phyloP scores from a whole-genome alignment of 2,329 filamentous ascomycete species.

The Exophiala lecanii-corni region DNA sequence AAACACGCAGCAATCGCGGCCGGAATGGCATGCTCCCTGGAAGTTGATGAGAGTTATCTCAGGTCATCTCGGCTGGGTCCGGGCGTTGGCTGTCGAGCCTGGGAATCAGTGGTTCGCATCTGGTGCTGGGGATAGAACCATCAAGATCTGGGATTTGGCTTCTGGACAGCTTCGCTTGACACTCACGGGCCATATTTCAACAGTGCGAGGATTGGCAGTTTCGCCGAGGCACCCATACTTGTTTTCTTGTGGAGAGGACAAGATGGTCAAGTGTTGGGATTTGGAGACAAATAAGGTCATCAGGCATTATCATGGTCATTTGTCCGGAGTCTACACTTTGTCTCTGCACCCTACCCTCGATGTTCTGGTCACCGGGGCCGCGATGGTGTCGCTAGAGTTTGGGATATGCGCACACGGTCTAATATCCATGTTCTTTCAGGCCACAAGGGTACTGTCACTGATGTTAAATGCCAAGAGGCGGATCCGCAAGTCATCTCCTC shows the following conservation, averaged over 20 bases:
- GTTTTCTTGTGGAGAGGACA: slow-evolving; percentile 97
- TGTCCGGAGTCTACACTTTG: slow-evolving; percentile 92
- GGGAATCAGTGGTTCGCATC: slow-evolving; percentile 97
- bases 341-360: slow-evolving; percentile 92
- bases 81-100: slow-evolving; percentile 83
- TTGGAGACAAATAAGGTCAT: slow-evolving; percentile 99
- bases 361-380: slow-evolving; percentile 91
- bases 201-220: slow-evolving; percentile 84
- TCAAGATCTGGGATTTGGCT: slow-evolving; percentile 98
- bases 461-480: slow-evolving; percentile 88
- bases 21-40: slow-evolving; percentile 97
- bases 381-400: slow-evolving; percentile 90
- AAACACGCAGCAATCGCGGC: slow-evolving; percentile 64
- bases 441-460: slow-evolving; percentile 84
- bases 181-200: slow-evolving; percentile 89
- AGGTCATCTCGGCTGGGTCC: slow-evolving; percentile 92
- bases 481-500: slow-evolving; percentile 92
- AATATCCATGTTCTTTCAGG: slow-evolving; percentile 92
- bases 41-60: slow-evolving; percentile 97
- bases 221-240: slow-evolving; percentile 92
- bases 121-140: slow-evolving; percentile 89
- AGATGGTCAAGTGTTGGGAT: slow-evolving; percentile 99
- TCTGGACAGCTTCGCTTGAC: slow-evolving; percentile 80
- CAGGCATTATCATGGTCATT: slow-evolving; percentile 91
- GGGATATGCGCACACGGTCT: slow-evolving; percentile 96